Conservation (phyloP, 2,329 filamentous ascomycete species). For the Alternaria angustiovoidea region DNA sequence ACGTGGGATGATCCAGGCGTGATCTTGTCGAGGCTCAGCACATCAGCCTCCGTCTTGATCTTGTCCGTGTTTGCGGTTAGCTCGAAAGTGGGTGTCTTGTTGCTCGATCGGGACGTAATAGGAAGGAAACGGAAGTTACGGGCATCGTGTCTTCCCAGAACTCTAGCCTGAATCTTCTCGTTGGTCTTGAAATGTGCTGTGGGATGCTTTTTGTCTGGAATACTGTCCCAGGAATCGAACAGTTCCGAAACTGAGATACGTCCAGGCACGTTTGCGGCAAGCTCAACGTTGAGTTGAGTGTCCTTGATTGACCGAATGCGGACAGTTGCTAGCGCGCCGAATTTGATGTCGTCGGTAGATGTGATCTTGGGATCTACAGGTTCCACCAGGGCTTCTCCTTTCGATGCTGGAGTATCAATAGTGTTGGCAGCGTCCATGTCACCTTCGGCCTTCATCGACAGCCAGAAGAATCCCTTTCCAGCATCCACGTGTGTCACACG, state of each 20-base stretch:
- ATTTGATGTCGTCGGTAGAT: conserved; percentile 73
- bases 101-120: conserved; percentile 83
- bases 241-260: conserved; percentile 90
- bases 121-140: conserved; percentile 91
- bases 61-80: conserved; percentile 78
- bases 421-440: conserved; percentile 49
- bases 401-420: conserved; percentile 30
- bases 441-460: conserved; percentile 65
- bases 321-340: conserved; percentile 78
- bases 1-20: conserved; percentile 75
- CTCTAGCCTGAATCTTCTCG: conserved; percentile 74
- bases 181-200: conserved; percentile 76
- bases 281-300: conserved; percentile 89
- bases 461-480: conserved; percentile 72
- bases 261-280: conserved; percentile 89
- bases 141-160: conserved; percentile 89
- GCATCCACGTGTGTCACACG: conserved; percentile 77
- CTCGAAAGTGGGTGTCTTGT: conserved; percentile 78
- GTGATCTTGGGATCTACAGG: conserved; percentile 71
- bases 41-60: conserved; percentile 63
- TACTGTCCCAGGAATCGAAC: conserved; percentile 88
- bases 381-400: conserved; percentile 59
- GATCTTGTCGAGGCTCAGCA: conserved; percentile 76
- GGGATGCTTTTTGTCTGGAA: conserved; percentile 81
- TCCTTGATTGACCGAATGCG: conserved; percentile 84